These are phyloP conservation scores for Eucalyptus marginata DNA, from an alignment of 345 rosid species.

Conservation along the genomic window DNA sequence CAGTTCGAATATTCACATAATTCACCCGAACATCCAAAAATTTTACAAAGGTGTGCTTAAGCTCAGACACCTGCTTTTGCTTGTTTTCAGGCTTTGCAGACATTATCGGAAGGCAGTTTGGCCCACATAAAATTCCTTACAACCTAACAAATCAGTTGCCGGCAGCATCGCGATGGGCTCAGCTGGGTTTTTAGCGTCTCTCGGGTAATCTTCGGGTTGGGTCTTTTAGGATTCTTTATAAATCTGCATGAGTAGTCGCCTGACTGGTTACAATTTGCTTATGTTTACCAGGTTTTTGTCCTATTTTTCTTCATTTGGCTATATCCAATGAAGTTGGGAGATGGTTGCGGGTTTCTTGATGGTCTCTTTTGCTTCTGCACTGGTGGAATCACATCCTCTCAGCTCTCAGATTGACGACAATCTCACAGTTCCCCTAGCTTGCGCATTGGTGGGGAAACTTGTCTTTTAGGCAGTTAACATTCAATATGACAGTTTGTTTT, in stretches of 20 bases:
- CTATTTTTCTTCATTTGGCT: constrained; percentile 66
- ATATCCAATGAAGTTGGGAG: constrained; percentile 27
- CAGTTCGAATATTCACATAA: background rate
- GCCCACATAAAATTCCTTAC: constrained; percentile 66
- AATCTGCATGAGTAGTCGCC: background rate
- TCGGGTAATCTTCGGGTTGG: constrained; percentile 26
- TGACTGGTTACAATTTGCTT: background rate
- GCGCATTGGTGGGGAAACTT: constrained; percentile 46
- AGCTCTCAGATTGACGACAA: constrained; percentile 83
- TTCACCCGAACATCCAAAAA: background rate
- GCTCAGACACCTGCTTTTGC: background rate
- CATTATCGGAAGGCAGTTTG: constrained; percentile 68
- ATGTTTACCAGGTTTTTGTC: constrained; percentile 40
- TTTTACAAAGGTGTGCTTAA: background rate
- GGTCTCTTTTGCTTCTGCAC: constrained; percentile 57
- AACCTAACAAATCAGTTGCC: constrained; percentile 67
- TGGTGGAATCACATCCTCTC: constrained; percentile 83
- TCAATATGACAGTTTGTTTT: background rate
- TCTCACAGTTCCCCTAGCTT: constrained; percentile 67
- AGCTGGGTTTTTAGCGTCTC: constrained; percentile 62
- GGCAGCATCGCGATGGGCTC: constrained; percentile 78
- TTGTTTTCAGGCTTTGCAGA: constrained; percentile 68
- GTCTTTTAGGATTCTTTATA: background rate
- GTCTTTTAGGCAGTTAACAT: constrained; percentile 9
- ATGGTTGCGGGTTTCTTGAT: constrained; percentile 48